Conservation (phyloP, 2,329 filamentous ascomycete genomes). For the Penicillium sp. region DNA sequence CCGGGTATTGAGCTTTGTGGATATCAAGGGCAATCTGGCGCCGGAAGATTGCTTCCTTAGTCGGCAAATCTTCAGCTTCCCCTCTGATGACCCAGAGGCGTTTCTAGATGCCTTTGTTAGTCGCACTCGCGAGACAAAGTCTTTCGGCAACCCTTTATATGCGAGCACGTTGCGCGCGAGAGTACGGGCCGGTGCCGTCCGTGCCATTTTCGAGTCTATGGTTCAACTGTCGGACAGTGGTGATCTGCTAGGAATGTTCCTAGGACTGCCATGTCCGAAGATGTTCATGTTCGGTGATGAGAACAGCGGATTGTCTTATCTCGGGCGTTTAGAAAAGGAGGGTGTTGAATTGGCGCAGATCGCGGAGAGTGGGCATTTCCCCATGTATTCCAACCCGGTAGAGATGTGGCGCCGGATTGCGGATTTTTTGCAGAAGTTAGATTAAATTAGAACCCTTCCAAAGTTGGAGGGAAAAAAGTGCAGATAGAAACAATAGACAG, state of each 20-base stretch:
- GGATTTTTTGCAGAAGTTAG: slow-evolving; percentile 15
- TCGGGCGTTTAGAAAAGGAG: slow-evolving; percentile 13
- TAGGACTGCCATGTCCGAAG: slow-evolving; percentile 13
- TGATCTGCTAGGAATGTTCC: slow-evolving; percentile 20
- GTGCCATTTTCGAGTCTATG: slow-evolving; percentile 27
- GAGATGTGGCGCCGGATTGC: slow-evolving; percentile 27
- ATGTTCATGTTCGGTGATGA: slow-evolving; percentile 30
- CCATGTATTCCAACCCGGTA: slow-evolving; percentile 31
- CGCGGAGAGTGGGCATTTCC: slow-evolving; percentile 25
- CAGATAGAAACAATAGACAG: background rate
- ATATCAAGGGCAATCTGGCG: slow-evolving; percentile 29
- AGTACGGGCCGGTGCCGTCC: slow-evolving; percentile 18
- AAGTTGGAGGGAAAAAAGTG: background rate
- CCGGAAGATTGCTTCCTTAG: slow-evolving; percentile 31
- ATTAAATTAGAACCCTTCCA: background rate
- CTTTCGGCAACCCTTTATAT: slow-evolving; percentile 22
- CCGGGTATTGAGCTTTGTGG: slow-evolving; percentile 24
- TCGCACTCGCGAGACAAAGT: slow-evolving; percentile 11
- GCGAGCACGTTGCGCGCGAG: slow-evolving; percentile 19
- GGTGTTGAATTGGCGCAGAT: slow-evolving; percentile 27
- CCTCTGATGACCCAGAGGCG: slow-evolving; percentile 10
- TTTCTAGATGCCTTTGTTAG: slow-evolving; percentile 24
- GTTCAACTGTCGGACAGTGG: slow-evolving; percentile 24
- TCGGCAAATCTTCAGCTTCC: slow-evolving; percentile 25
- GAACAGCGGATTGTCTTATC: slow-evolving; percentile 22